A percentile compares a stretch with the other conserved stretches of the same genome.
phyloP scores from a whole-genome alignment of 108 stramenopile genomes.

The Fistulifera pelliculosa region DNA sequence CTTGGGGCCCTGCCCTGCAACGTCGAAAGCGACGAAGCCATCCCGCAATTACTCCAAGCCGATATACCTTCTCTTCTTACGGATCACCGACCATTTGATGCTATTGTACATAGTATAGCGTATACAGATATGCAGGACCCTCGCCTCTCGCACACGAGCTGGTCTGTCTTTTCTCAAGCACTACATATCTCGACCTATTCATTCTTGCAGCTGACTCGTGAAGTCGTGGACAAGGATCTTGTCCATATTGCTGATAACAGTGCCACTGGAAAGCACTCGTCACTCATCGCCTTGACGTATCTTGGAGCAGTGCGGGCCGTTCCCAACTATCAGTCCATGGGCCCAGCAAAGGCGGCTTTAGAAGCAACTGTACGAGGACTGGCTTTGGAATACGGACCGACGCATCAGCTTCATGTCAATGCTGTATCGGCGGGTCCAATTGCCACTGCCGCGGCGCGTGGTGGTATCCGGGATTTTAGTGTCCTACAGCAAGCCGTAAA shows the following conservation, averaged over 20 bases:
- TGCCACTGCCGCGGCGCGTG: conserved; percentile 42
- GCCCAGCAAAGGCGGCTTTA: conserved; percentile 60
- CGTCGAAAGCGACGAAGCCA: conserved; percentile 13
- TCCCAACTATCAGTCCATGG: conserved; percentile 55
- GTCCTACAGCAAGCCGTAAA: conserved; percentile 23
- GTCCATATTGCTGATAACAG: background rate
- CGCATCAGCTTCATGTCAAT: conserved; percentile 39
- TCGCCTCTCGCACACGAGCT: conserved; percentile 18
- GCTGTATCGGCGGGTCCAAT: conserved; percentile 58
- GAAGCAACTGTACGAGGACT: conserved; percentile 40
- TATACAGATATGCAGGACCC: conserved; percentile 30
- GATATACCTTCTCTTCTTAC: conserved; percentile 18
- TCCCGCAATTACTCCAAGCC: conserved; percentile 20
- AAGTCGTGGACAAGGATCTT: background rate
- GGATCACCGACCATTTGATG: conserved; percentile 12
- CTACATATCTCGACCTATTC: conserved; percentile 50
- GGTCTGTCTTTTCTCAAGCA: conserved; percentile 26
- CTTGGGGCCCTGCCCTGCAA: conserved; percentile 29
- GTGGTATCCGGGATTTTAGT: conserved; percentile 40
- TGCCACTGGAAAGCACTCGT: background rate
- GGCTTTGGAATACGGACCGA: conserved; percentile 35
- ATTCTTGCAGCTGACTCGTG: conserved; percentile 27
- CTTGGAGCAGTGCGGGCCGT: conserved; percentile 49
- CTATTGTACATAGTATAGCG: conserved; percentile 45
- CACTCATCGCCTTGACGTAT: conserved; percentile 50